These are phyloP conservation scores for Mucuna pruriens DNA, from an alignment of 306 rosid genomes.

Conservation along the genomic window DNA sequence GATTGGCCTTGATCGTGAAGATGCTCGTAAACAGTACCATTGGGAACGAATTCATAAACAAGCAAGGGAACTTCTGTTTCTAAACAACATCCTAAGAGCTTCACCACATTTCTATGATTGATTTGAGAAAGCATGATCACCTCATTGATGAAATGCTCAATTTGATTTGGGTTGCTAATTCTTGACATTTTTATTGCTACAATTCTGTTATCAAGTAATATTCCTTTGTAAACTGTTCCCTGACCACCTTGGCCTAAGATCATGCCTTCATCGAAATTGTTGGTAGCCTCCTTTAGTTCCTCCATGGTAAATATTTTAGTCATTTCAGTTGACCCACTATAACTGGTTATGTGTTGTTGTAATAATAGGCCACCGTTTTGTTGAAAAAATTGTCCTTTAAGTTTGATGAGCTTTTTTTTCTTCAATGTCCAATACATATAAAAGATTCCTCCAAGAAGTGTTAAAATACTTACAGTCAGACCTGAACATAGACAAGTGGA, in stretches of 20 bases:
- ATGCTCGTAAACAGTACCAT: constrained; percentile 25
- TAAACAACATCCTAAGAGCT: constrained; percentile 51
- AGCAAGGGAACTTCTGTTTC: constrained; percentile 37
- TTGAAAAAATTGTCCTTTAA: constrained; percentile 40
- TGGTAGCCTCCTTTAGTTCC: constrained; percentile 53
- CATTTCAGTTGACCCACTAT: background rate
- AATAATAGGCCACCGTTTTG: constrained; percentile 56
- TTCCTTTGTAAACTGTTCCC: constrained; percentile 56
- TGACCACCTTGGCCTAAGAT: constrained; percentile 53
- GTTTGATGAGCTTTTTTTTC: constrained; percentile 41
- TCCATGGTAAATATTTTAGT: constrained; percentile 35
- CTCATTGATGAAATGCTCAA: constrained; percentile 57
- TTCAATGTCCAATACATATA: constrained; percentile 37
- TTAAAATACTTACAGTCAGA: background rate
- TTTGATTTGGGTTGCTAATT: constrained; percentile 43
- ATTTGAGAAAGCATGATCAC: constrained; percentile 53
- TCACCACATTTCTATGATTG: constrained; percentile 56
- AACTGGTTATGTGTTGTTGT: constrained; percentile 37
- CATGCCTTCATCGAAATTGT: constrained; percentile 39
- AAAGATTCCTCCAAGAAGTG: constrained; percentile 16
- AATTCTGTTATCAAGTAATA: background rate
- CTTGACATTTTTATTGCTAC: constrained; percentile 64
- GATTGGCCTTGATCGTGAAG: background rate
- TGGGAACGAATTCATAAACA: constrained; percentile 39
- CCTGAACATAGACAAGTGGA: constrained; percentile 29